phyloP scores from a whole-genome alignment of 1,139 yeast species.

The Pichia sp. region DNA sequence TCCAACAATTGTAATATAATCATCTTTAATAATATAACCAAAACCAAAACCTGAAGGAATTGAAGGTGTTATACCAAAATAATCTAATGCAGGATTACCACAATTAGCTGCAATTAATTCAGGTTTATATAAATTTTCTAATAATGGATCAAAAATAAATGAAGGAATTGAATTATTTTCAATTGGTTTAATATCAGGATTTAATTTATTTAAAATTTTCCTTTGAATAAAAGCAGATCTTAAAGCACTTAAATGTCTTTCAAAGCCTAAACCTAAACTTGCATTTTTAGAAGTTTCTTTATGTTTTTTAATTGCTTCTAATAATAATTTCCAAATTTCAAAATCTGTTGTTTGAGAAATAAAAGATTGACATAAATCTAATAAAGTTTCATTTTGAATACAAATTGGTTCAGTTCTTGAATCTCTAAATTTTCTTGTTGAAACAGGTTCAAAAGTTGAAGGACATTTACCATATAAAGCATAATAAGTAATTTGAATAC shows the following conservation, averaged over 20 bases:
- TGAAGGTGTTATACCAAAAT: conserved; percentile 75
- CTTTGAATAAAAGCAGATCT: conserved; percentile 42
- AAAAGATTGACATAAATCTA: conserved; percentile 53
- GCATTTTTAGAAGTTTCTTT: conserved; percentile 43
- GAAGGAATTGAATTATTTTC: conserved; percentile 31
- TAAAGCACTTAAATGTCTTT: conserved; percentile 62
- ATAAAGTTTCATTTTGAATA: conserved; percentile 49
- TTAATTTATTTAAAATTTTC: conserved; percentile 39
- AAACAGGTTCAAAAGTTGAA: conserved; percentile 65
- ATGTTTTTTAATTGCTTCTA: conserved; percentile 49
- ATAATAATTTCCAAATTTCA: conserved; percentile 46
- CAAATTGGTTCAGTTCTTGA: conserved; percentile 66
- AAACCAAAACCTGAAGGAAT: conserved; percentile 70
- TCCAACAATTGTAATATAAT: conserved; percentile 53
- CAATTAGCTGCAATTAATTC: conserved; percentile 50
- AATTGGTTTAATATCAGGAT: conserved; percentile 27
- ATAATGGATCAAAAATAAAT: conserved; percentile 31
- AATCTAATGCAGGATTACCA: conserved; percentile 68
- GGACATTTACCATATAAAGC: conserved; percentile 65
- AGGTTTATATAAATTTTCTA: conserved; percentile 33
- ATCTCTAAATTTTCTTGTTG: conserved; percentile 61
- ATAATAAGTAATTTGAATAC: conserved; percentile 65
- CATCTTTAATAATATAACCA: conserved; percentile 67
- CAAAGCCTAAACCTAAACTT: conserved; percentile 60
- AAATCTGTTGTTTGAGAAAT: conserved; percentile 44